Base-by-base conservation (phyloP, 768 basidiomycete species). In the Hirschioporus abietinus region DNA sequence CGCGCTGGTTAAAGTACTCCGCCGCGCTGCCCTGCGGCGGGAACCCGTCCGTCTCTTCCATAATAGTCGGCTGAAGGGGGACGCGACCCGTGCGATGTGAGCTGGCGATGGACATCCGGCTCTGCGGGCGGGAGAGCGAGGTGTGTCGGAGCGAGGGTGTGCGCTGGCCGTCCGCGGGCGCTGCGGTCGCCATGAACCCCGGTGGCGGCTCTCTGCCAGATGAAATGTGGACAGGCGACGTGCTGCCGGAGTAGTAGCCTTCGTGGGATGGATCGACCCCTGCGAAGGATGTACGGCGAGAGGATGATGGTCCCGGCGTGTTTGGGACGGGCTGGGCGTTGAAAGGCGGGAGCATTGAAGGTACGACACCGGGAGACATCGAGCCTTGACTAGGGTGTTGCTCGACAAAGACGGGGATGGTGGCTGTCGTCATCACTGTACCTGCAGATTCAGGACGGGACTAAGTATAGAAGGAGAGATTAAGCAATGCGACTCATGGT, bases 301-400 rank as follows among this genome's bases (percentile, higher is more conserved):
- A 12, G 60, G 60, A 61, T 18, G 25, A 25, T 12, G 60, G 30
- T 2, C 60, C 30, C 1, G 60, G 60, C 1, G 30, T 61, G 24
- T 61, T 25, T 61, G 60, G 60, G 15, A 34, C 9, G 9, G 60
- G 60, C 25, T 61, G 60, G 23, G 60, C 25, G 23, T 25, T 8
- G 18, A 61, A 61, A 4, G 60, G 60, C 60, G 60, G 60, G 60
- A 61, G 23, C 17, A 17, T 15, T 61, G 25, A 25, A 18, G 60
- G 60, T 15, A 61, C 30, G 60, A 61, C 24, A 8, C 60, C 60
- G 25, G 60, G 60, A 25, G 60, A 34, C 60, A 61, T 25, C 60
- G 24, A 17, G 12, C 30, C 60, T 61, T 12, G 24, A 15, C 12
- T 61, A 1, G 12, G 25, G 10, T 12, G 60, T 3, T 25, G 12